These are phyloP conservation scores for Ramaria sp. DNA, from an alignment of 768 basidiomycete genomes.

Conservation along the genomic window DNA sequence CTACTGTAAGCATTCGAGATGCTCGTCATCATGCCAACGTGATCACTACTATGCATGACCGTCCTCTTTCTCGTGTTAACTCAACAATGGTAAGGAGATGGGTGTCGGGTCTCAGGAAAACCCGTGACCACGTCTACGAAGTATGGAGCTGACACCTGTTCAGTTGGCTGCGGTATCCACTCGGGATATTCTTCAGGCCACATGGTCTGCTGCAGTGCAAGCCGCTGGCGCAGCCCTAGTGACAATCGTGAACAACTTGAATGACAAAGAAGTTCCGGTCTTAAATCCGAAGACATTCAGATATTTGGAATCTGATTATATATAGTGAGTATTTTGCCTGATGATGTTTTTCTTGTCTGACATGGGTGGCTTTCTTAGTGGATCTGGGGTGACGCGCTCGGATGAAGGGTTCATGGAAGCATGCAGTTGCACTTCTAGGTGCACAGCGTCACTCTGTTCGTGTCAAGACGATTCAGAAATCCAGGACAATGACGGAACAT, in stretches of 20 bases:
- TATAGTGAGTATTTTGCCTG: slow-evolving; percentile 28
- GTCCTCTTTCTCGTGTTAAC: too few relatives aligned
- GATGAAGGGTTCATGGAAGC: slow-evolving; percentile 26
- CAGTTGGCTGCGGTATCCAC: background rate
- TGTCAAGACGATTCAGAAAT: slow-evolving; percentile 39
- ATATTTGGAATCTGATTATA: slow-evolving; percentile 45
- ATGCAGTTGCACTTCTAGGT: slow-evolving; percentile 30
- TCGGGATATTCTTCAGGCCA: slow-evolving; percentile 13
- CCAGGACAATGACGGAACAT: slow-evolving; percentile 18
- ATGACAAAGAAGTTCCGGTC: slow-evolving; percentile 28
- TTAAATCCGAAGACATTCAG: slow-evolving; percentile 28
- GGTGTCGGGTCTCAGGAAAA: too few relatives aligned
- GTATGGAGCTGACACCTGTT: background rate
- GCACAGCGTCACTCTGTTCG: slow-evolving; percentile 25
- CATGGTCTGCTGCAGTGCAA: slow-evolving; percentile 22
- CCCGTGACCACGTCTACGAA: background rate
- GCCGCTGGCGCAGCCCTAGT: slow-evolving; percentile 21
- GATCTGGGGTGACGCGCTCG: slow-evolving; percentile 9
- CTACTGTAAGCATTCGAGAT: too few relatives aligned
- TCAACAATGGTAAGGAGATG: too few relatives aligned
- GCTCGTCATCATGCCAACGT: too few relatives aligned
- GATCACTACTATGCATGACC: too few relatives aligned
- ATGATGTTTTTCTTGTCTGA: background rate
- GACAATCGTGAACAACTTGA: slow-evolving; percentile 24
- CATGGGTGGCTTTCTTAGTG: background rate